Base-by-base conservation (phyloP, 2,329 filamentous ascomycete species). In the Aspergillus felis region DNA sequence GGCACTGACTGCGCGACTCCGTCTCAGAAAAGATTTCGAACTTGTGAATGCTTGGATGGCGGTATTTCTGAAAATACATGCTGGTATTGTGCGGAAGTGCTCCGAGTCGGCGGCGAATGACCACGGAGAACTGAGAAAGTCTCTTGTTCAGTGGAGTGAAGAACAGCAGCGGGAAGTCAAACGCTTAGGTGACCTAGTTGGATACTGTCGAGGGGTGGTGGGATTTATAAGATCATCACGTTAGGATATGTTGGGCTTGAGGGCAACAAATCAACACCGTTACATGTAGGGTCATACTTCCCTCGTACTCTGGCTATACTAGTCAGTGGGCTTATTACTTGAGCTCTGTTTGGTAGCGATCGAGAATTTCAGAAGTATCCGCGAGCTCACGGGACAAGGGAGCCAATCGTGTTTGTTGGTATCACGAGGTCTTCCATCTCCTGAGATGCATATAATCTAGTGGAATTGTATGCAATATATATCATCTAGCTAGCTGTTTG, bases 31-130 rank as follows among this genome's bases (percentile, higher is more conserved):
- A 50, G 94, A 97, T 73, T 99, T 96, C 74, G 94, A 99, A 76
- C 82, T 99, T 42, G 89, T 91, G 17, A 92, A 97, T 74, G 91
- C 92, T 0, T 99, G 94, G 93, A 97, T 99, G 92, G 87, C 89
- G 1, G 93, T 97, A 1, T 96, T 97, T 68, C 72, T 99, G 58
- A 84, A 87, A 50, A 78, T 96, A 44, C 93, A 97, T 74, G 82
- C 81, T 6, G 86, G 88, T 59, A 76, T 82, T 17, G 76, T 89
- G 14, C 72, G 77, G 6, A 58, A 68, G 50, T 74, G 71, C 38
- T 72, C 77, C 35, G 75, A 76, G 41, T 69, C 78, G 78, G 76
- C 80, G 76, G 69, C 83, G 68, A 72, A 76, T 47, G 66, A 67
- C 49, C 58, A 64, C 27, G 59, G 78, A 62, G 67, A 73, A 29